Conservation (phyloP, 257 asterid species). For the Nicotiana otophora region DNA sequence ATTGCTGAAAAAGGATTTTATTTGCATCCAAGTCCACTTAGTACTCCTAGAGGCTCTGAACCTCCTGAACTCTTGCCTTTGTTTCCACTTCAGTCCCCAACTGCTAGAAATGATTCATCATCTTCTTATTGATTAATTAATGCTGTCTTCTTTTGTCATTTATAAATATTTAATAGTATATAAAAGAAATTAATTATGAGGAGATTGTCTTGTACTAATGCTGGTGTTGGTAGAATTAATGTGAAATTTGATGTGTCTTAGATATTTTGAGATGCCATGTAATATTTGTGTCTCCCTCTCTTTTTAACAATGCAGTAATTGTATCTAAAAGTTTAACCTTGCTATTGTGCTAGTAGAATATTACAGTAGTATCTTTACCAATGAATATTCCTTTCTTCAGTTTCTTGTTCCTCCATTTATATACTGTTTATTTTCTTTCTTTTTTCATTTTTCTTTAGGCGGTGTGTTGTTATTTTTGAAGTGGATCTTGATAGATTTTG, state of each 20-base stretch:
- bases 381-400: too few species aligned
- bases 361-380: neutral
- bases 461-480: too few species aligned
- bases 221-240: neutral
- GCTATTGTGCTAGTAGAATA: neutral
- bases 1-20: conserved; percentile 68
- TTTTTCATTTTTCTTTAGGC: neutral
- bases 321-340: neutral
- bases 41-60: conserved; percentile 58
- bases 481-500: too few species aligned
- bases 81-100: conserved; percentile 65
- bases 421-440: neutral
- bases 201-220: neutral
- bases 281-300: neutral
- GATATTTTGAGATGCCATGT: neutral
- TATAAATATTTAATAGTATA: neutral
- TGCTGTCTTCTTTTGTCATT: neutral
- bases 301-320: neutral
- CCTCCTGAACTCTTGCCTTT: conserved; percentile 82
- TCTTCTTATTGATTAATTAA: neutral
- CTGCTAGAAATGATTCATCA: neutral
- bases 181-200: neutral
- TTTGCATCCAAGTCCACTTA: conserved; percentile 66
- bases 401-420: neutral
- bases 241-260: neutral